These are phyloP conservation scores for Penicillium mononematosum DNA, from an alignment of 495 filamentous ascomycete genomes.

Conservation along the genomic window DNA sequence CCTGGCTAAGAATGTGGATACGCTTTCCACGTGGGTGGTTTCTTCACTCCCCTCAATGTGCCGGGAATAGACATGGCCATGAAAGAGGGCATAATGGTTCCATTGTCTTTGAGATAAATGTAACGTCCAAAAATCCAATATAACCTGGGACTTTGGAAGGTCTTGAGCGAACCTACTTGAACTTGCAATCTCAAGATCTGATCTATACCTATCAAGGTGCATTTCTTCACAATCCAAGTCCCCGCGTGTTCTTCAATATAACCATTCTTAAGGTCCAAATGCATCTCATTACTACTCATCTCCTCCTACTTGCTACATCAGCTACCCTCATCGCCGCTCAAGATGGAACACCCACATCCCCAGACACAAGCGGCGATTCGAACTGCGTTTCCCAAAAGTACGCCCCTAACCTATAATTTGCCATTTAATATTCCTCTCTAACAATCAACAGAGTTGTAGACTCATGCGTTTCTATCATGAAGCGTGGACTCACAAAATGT, in stretches of 20 bases:
- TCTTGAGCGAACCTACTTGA: background rate
- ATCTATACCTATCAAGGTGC: background rate
- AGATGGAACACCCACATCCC: slow-evolving; percentile 12
- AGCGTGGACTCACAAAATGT: slow-evolving; percentile 16
- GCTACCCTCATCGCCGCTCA: slow-evolving; percentile 16
- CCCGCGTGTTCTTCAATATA: background rate
- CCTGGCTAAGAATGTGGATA: background rate
- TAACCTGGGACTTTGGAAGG: background rate
- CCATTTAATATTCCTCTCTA: background rate
- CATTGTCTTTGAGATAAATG: slow-evolving; percentile 4
- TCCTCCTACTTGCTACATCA: slow-evolving; percentile 13
- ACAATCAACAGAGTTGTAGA: slow-evolving; percentile 22
- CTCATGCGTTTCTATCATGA: slow-evolving; percentile 21
- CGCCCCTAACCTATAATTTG: background rate
- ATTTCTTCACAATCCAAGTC: background rate
- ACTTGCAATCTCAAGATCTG: background rate
- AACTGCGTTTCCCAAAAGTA: slow-evolving; percentile 21
- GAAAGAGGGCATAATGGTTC: slow-evolving; percentile 3
- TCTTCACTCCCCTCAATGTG: slow-evolving; percentile 1
- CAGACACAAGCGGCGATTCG: slow-evolving; percentile 4
- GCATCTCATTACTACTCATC: slow-evolving; percentile 6
- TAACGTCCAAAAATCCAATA: slow-evolving; percentile 6
- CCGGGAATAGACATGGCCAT: slow-evolving; percentile 11
- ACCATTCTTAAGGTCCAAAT: background rate
- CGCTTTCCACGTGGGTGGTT: slow-evolving; percentile 1